Evolutionary conservation across 352 stramenopile species (phyloP).

Genomic region (Chloridella minuta): DNA sequence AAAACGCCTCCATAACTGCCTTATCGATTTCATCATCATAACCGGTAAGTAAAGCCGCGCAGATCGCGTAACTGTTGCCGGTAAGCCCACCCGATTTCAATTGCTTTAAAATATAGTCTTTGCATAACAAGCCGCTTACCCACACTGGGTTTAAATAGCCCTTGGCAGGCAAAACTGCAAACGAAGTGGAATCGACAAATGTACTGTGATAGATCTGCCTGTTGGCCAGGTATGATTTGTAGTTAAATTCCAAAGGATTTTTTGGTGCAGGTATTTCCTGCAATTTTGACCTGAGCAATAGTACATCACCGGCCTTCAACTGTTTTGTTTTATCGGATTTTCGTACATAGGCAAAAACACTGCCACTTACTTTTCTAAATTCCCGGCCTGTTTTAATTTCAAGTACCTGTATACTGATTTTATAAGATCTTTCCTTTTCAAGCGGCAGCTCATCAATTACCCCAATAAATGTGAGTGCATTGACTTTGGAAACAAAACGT

Average conservation of each 20-base stretch:
- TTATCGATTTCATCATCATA: constrained; percentile 3
- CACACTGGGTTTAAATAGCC: background rate
- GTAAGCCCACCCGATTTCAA: background rate
- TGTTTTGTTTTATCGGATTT: background rate
- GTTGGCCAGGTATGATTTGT: background rate
- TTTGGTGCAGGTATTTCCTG: background rate
- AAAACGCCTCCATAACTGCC: background rate
- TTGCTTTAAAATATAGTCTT: background rate
- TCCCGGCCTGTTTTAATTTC: background rate
- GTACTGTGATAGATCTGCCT: background rate
- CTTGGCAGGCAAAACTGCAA: background rate
- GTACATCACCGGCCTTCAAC: background rate
- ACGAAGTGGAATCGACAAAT: background rate
- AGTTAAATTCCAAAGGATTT: background rate
- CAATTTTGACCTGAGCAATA: background rate
- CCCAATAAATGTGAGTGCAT: too few relatives aligned
- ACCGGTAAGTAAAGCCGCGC: background rate
- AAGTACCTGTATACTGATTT: background rate
- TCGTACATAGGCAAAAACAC: background rate
- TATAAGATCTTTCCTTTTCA: background rate
- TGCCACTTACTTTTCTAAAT: background rate
- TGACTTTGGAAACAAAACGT: too few relatives aligned
- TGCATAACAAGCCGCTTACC: background rate
- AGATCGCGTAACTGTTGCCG: background rate
- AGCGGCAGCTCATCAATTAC: background rate